Base-by-base conservation (phyloP, 2,329 filamentous ascomycete genomes). In the Tolypocladium inflatum region DNA sequence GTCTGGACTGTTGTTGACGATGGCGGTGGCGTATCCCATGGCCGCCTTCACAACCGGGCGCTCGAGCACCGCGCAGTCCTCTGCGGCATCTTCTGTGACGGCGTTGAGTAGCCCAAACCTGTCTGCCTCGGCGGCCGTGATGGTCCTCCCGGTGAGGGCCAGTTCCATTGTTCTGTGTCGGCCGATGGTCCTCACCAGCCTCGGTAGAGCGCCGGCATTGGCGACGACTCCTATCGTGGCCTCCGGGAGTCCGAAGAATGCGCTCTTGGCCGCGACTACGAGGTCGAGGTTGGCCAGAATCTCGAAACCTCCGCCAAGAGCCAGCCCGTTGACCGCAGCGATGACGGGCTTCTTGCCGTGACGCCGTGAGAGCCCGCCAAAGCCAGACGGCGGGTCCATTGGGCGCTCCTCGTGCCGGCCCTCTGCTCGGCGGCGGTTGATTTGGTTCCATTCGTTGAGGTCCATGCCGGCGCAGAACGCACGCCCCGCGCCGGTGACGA, bases 301-400 rank as follows among this genome's bases (percentile, higher is more conserved):
- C 74, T 92, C 89, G 70, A 87, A 84, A 1, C 88, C 89, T 56
- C 88, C 88, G 26, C 88, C 89, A 43, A 88, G 76, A 61, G 86
- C 88, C 19, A 87, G 75, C 2, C 88, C 89, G 67, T 90, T 89
- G 35, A 91, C 86, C 1, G 88, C 89, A 4, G 85, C 86, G 39
- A 91, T 81, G 56, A 92, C 77, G 3, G 88, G 89, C 67, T 91
- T 91, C 69, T 82, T 83, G 54, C 87, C 87, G 2, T 71, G 69
- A 42, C 88, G 78, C 61, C 88, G 83, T 57, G 81, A 84, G 39
- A 90, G 70, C 0, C 81, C 86, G n/a, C 82, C 86, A 60, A 89
- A 87, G 30, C 67, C 43, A 66, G 60, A 78, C 77, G 62, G 65
- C 48, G 64, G 63, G 11, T 65, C 62, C 13, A 74, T 70, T 35